A percentile compares a stretch with the other conserved stretches of the same genome.
These are phyloP conservation scores for Talaromyces marneffei DNA, from an alignment of 2,329 filamentous ascomycete genomes.

Conservation along the genomic window DNA sequence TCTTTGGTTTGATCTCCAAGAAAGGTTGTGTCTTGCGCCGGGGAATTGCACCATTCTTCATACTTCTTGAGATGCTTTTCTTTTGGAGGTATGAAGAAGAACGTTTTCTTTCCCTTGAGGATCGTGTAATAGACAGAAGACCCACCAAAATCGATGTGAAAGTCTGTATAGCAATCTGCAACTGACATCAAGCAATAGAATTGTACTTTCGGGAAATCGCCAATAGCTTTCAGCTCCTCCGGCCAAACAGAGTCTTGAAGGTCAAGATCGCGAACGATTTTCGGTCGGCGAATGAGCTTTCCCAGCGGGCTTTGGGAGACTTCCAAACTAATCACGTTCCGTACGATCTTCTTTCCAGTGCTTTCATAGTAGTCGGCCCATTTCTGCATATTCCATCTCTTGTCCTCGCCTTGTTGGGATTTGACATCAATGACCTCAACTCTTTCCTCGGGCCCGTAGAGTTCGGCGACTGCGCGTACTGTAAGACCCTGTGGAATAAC, in stretches of 20 bases:
- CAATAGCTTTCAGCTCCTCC: conserved; percentile 46
- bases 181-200: conserved; percentile 68
- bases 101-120: conserved; percentile 62
- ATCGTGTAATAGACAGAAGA: conserved; percentile 68
- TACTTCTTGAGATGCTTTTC: conserved; percentile 64
- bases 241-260: conserved; percentile 50
- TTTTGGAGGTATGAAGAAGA: conserved; percentile 66
- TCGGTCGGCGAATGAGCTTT: conserved; percentile 56
- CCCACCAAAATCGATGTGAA: conserved; percentile 66
- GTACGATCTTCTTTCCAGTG: conserved; percentile 54
- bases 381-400: conserved; percentile 59
- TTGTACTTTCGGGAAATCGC: conserved; percentile 58
- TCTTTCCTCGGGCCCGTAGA: conserved; percentile 57
- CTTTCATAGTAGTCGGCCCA: conserved; percentile 65
- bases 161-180: conserved; percentile 65
- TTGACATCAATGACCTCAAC: conserved; percentile 66
- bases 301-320: conserved; percentile 60
- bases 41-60: conserved; percentile 64
- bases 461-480: conserved; percentile 57
- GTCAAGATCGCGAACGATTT: conserved; percentile 58
- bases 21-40: conserved; percentile 61
- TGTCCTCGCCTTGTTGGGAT: conserved; percentile 60
- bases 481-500: conserved; percentile 60
- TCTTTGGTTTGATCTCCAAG: conserved; percentile 60
- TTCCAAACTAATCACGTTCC: conserved; percentile 65